These are phyloP conservation scores for Lactarius hengduanensis DNA, from an alignment of 768 basidiomycete genomes.

Conservation along the genomic window DNA sequence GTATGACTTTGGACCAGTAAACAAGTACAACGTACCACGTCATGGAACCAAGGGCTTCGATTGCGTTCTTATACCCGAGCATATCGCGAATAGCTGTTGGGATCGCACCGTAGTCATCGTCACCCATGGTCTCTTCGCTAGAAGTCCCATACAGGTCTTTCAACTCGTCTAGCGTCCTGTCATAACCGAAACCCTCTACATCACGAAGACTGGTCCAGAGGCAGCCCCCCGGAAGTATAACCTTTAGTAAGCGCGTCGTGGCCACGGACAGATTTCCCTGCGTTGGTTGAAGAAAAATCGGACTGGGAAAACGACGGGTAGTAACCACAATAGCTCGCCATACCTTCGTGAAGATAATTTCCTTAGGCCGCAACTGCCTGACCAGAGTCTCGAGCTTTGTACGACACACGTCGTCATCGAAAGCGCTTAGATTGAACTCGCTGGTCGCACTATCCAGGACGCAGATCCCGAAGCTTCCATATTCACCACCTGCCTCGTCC, in stretches of 20 bases:
- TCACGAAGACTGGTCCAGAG: constrained; percentile 86
- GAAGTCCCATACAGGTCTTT: constrained; percentile 58
- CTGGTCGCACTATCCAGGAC: constrained; percentile 94
- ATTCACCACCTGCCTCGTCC: constrained; percentile 40
- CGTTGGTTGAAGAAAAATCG: constrained; percentile 7
- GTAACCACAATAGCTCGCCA: constrained; percentile 13
- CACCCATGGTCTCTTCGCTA: constrained; percentile 47
- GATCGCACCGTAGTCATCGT: constrained; percentile 44
- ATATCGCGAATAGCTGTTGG: constrained; percentile 78
- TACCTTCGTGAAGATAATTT: constrained; percentile 89
- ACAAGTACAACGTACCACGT: constrained; percentile 59
- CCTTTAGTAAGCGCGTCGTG: constrained; percentile 80
- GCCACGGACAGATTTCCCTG: constrained; percentile 85
- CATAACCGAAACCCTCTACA: constrained; percentile 79
- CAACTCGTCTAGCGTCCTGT: constrained; percentile 66
- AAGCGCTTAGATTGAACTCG: constrained; percentile 86
- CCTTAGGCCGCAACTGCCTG: constrained; percentile 87
- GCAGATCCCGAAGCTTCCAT: constrained; percentile 77
- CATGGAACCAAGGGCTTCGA: constrained; percentile 88
- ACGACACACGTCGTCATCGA: constrained; percentile 89
- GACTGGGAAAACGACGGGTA: not conserved
- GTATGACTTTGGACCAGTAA: not conserved
- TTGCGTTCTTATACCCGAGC: constrained; percentile 60
- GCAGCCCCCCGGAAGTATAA: constrained; percentile 74
- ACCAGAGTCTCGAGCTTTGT: constrained; percentile 93